phyloP scores from a whole-genome alignment of 164 flowering plant genomes.

The Aristolochia contorta region DNA sequence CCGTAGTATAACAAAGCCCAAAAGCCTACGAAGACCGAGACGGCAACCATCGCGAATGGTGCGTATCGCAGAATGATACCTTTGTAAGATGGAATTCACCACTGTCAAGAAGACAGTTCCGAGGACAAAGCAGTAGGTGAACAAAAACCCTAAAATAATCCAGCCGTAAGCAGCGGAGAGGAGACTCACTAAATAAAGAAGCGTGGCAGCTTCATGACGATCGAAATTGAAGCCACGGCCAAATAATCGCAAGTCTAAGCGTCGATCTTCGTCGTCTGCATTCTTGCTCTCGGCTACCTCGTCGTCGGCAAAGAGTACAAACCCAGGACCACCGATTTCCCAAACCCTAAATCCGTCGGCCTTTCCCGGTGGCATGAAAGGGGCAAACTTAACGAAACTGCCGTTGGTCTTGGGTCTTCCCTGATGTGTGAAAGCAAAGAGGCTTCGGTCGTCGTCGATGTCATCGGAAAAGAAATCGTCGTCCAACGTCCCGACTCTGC shows the following conservation, averaged over 20 bases:
- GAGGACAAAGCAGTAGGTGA: constrained; percentile 60
- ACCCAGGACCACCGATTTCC: constrained; percentile 21
- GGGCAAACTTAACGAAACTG: constrained; percentile 9
- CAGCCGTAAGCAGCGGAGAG: constrained; percentile 77
- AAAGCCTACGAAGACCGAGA: constrained; percentile 57
- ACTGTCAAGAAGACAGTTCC: constrained; percentile 65
- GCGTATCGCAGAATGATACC: constrained; percentile 28
- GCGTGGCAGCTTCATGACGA: constrained; percentile 48
- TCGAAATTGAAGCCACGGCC: constrained; percentile 55
- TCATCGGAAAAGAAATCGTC: constrained; percentile 84
- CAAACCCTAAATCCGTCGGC: constrained; percentile 13
- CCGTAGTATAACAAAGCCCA: constrained; percentile 76
- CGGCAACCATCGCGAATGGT: constrained; percentile 59
- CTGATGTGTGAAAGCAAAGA: constrained; percentile 21
- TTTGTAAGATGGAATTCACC: constrained; percentile 47
- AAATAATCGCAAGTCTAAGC: constrained; percentile 37
- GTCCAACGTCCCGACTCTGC: constrained; percentile 76
- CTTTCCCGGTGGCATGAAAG: constrained; percentile 4
- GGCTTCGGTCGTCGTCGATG: constrained; percentile 34
- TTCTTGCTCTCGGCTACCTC: constrained; percentile 10
- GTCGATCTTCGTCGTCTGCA: constrained; percentile 16
- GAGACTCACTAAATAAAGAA: constrained; percentile 60
- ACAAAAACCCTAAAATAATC: constrained; percentile 78
- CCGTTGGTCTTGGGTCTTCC: constrained; percentile 10
- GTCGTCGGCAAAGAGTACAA: constrained; percentile 10